Conservation (phyloP, 495 filamentous ascomycete genomes). For the Friedmanniomyces endolithicus region DNA sequence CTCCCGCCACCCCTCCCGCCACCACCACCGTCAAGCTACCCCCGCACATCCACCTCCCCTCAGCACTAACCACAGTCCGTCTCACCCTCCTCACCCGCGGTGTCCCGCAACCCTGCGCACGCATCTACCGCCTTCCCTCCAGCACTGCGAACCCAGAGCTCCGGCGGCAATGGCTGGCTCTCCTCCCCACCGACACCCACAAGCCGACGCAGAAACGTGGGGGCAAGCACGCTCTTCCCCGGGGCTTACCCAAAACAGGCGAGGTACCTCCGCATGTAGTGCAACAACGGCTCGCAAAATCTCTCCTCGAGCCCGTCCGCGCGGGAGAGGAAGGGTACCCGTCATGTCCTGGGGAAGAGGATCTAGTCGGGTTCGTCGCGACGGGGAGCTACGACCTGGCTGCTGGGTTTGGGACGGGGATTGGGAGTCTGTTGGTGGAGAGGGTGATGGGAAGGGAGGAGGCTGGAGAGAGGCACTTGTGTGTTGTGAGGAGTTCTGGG, state of each 20-base stretch:
- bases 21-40: conserved; percentile 17
- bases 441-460: conserved; percentile 39
- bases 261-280: conserved; percentile 13
- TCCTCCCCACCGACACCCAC: conserved; percentile 20
- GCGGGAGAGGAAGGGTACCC: conserved; percentile 43
- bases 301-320: conserved; percentile 28
- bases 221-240: conserved; percentile 7
- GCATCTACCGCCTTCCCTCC: conserved; percentile 58
- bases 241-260: conserved; percentile 15
- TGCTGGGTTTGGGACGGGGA: conserved; percentile 60
- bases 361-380: conserved; percentile 86
- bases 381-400: conserved; percentile 72
- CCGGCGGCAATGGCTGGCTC: conserved; percentile 42
- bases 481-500: conserved; percentile 71
- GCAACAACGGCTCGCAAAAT: conserved; percentile 29
- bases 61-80: conserved; percentile 43
- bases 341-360: conserved; percentile 54
- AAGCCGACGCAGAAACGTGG: not conserved
- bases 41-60: not conserved
- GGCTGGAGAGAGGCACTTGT: conserved; percentile 39
- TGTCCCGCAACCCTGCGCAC: conserved; percentile 46
- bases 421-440: conserved; percentile 55
- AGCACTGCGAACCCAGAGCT: conserved; percentile 31
- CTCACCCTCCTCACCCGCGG: conserved; percentile 49
- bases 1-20: conserved; percentile 12